phyloP scores from a whole-genome alignment of 208 protist genomes.

The Jaenimonas drosophilae region DNA sequence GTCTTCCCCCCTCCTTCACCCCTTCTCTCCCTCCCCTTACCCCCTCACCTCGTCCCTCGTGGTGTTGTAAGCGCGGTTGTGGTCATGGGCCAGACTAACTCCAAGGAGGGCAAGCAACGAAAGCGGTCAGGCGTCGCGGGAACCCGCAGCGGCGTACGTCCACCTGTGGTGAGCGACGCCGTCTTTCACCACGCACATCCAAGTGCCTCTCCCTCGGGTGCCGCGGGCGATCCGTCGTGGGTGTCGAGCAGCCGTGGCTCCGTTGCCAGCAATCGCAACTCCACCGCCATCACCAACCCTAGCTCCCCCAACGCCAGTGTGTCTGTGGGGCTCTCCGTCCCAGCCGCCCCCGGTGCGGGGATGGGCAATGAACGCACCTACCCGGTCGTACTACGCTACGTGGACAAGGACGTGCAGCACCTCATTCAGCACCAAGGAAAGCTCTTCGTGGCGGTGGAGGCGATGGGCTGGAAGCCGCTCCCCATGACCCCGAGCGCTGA shows the following conservation, averaged over 20 bases:
- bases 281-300: conserved; percentile 5
- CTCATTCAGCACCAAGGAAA: conserved; percentile 29
- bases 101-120: no score
- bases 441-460: conserved; percentile 54
- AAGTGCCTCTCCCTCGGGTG: not conserved
- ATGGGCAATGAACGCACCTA: conserved; percentile 19
- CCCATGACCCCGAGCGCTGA: conserved; percentile 78
- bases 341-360: no score
- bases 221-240: no score
- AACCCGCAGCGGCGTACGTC: conserved; percentile 13
- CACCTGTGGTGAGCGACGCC: not conserved
- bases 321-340: no score
- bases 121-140: no score
- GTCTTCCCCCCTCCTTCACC: not conserved
- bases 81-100: conserved; percentile 59
- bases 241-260: no score
- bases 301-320: not conserved
- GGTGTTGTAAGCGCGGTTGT: no score
- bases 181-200: not conserved
- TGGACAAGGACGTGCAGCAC: conserved; percentile 40
- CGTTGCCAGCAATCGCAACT: no score
- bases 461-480: conserved; percentile 52
- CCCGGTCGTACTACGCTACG: conserved; percentile 74
- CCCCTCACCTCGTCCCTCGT: no score
- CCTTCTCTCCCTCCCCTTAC: conserved; percentile 5